Evolutionary conservation across 495 filamentous ascomycete species (phyloP).

Genomic region (Apiosordaria backusii): DNA sequence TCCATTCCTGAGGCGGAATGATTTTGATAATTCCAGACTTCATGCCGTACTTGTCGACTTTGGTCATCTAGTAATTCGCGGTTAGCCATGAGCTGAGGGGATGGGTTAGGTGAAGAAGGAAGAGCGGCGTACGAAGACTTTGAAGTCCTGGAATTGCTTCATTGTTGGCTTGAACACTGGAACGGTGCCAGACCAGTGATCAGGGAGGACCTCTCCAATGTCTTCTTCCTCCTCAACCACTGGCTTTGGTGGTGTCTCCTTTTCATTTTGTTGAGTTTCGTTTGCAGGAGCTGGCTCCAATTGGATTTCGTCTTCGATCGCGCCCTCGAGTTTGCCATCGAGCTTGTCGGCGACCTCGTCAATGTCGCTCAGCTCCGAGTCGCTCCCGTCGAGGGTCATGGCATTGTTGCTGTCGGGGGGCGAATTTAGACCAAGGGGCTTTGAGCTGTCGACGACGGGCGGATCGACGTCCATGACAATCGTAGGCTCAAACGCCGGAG

Average conservation of each 20-base stretch:
- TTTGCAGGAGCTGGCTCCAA: constrained; percentile 10
- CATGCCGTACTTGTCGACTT: constrained; percentile 93
- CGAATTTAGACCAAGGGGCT: constrained; percentile 45
- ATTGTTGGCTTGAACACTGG: constrained; percentile 95
- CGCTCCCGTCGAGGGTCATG: constrained; percentile 48
- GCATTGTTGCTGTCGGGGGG: constrained; percentile 51
- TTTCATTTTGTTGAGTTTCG: constrained; percentile 4
- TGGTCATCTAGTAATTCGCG: constrained; percentile 54
- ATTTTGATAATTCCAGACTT: constrained; percentile 94
- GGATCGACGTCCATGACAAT: constrained; percentile 24
- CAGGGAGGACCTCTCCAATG: constrained; percentile 70
- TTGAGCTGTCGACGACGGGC: constrained; percentile 22
- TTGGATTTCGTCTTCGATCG: constrained; percentile 8
- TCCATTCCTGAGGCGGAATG: constrained; percentile 93
- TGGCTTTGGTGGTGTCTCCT: constrained; percentile 21
- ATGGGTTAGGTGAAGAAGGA: constrained; percentile 1
- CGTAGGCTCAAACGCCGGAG: constrained; percentile 32
- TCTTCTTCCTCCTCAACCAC: constrained; percentile 58
- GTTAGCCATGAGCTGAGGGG: constrained; percentile 15
- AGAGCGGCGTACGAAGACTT: constrained; percentile 58
- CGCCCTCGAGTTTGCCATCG: constrained; percentile 29
- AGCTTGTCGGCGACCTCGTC: constrained; percentile 42
- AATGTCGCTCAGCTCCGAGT: constrained; percentile 57
- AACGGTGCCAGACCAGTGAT: constrained; percentile 85
- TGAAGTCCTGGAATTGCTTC: constrained; percentile 90